phyloP scores from a whole-genome alignment of 768 basidiomycete genomes.

The Suillus placidus region DNA sequence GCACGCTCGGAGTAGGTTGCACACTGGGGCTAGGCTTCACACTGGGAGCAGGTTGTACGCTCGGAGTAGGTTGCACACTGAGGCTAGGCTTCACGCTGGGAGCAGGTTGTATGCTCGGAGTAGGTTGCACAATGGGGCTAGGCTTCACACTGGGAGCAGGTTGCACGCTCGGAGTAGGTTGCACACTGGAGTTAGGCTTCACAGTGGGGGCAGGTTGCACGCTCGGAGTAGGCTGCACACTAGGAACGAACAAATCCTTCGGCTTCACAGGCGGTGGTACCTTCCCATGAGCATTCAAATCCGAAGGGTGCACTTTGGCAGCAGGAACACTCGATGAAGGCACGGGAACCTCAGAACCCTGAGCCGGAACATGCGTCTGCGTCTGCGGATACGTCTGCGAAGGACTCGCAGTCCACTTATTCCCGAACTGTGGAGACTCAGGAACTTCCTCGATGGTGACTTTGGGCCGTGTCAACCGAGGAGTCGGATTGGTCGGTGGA shows the following conservation, averaged over 20 bases:
- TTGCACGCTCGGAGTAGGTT: background rate
- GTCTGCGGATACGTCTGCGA: conserved; percentile 11
- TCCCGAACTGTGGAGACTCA: conserved; percentile 23
- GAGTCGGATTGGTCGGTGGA: conserved; percentile 13
- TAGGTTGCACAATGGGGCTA: background rate
- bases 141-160: background rate
- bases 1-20: background rate
- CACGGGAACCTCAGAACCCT: conserved; percentile 15
- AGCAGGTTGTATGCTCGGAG: background rate
- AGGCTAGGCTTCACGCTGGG: background rate
- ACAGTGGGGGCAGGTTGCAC: background rate
- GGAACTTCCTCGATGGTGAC: conserved; percentile 33
- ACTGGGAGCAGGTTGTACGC: background rate
- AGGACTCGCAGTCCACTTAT: conserved; percentile 11
- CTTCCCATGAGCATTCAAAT: conserved; percentile 17
- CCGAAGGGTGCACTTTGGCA: conserved; percentile 12
- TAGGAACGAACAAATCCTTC: conserved; percentile 17
- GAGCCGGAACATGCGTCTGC: conserved; percentile 12
- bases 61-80: background rate
- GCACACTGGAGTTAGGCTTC: background rate
- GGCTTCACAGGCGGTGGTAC: conserved; percentile 26
- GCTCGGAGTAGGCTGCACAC: background rate
- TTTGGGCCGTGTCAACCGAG: conserved; percentile 25
- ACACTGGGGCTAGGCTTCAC: background rate
- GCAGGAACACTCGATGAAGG: conserved; percentile 2